Evolutionary conservation across 768 basidiomycete genomes (phyloP), one percentile per base, ranked within the genome.

Genomic region (Neoboletus subvelutipes): DNA sequence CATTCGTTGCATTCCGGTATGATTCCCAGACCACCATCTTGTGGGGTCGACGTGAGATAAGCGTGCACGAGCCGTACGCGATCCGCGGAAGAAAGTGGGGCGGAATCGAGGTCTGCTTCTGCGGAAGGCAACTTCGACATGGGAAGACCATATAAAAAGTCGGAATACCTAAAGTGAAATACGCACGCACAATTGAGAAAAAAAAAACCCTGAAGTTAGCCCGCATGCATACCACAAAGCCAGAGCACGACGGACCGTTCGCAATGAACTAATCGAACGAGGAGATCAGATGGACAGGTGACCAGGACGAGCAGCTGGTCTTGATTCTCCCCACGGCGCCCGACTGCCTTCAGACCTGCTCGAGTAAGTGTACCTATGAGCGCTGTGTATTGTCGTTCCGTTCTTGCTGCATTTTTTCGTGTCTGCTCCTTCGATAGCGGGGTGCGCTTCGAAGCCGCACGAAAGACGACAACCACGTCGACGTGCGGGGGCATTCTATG

Each of bases 21-120:
- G 47, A 98, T 84, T 1, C 91, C 93, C 2, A 96, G 81, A 5
- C 94, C 94, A 11, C 92, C 88, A 51, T 95, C 94, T n/a, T 76
- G 66, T 0, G 79, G 76, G 0, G 82, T 83, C 1, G 88, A 83
- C 3, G 91, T 84, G 57, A 94, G 76, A 67, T 86, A 88, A 8
- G 78, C 68, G 64, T 94, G 78, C 0, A 93, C 80, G 31, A 93
- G 81, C n/a, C 92, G 84, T 22, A 94, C 75, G n/a, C 88, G 83
- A 65, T 94, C 88, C 1, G 91, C 85, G 6, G 88, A 81, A 0
- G 83, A 83, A 29, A 90, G 72, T 0, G 80, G 73, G 4, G 74
- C 73, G 2, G 73, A 71, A 52, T 79, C 77, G 22, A 78, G 67
- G 36, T 80, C 79, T 29, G 74, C 70, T 6, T 78, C 74, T 12